Evolutionary conservation across 169 alveolate genomes (phyloP).

Genomic region (Prorocentrum cordatum): DNA sequence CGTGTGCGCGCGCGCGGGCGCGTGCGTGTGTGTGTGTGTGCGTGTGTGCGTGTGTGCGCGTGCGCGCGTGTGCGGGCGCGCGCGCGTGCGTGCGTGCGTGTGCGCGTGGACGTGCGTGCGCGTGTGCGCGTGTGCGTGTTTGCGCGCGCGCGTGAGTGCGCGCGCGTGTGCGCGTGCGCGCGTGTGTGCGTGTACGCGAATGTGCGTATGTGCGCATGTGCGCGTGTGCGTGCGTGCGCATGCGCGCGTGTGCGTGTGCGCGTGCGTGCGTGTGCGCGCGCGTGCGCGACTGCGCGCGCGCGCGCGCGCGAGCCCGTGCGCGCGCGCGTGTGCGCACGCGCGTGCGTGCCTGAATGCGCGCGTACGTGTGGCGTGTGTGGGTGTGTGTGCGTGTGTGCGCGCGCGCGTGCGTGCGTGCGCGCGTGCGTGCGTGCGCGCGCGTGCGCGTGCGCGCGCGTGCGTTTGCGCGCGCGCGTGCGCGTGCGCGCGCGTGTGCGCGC

Average conservation of each 20-base stretch:
- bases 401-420: neutral
- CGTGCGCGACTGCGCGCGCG: neutral
- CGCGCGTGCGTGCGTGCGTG: neutral
- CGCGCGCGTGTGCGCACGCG: neutral
- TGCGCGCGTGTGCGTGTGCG: neutral
- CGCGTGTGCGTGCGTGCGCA: neutral
- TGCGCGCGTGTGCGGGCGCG: neutral
- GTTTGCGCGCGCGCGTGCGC: neutral
- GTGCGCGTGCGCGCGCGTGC: neutral
- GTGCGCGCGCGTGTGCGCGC: neutral
- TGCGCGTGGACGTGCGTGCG: neutral
- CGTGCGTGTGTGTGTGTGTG: neutral
- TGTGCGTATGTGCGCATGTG: neutral
- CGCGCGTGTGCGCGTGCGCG: neutral
- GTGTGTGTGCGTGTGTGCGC: neutral
- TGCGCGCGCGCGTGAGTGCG: slow-evolving; percentile 1
- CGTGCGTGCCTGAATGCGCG: neutral
- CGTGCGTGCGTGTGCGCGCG: neutral
- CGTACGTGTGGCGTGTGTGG: neutral
- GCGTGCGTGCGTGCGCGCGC: neutral
- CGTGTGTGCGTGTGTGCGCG: slow-evolving; percentile 10
- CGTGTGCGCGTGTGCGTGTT: neutral
- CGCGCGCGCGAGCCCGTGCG: neutral
- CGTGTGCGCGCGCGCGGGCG: neutral
- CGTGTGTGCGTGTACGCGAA: neutral